Evolutionary conservation across 305 asterid genomes (phyloP).

Genomic region (Lippia alba): DNA sequence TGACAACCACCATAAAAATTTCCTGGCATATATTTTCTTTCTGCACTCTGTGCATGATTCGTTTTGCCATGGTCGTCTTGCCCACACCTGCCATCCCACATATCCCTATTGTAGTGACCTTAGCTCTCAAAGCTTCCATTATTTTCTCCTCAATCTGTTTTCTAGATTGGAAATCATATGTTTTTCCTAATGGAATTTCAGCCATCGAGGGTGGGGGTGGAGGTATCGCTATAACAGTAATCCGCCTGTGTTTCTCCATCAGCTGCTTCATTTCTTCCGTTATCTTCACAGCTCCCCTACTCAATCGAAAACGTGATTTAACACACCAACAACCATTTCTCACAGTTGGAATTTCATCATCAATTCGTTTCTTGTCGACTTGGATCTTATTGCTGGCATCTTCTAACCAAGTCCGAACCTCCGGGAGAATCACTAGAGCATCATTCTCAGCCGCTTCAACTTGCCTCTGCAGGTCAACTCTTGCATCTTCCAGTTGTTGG

Average conservation of each 20-base stretch:
- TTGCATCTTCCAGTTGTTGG: too few species aligned
- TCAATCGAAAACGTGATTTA: neutral
- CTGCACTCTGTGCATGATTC: slow-evolving; percentile 13
- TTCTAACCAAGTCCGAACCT: too few species aligned
- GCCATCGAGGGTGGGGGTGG: neutral
- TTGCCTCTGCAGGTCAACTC: too few species aligned
- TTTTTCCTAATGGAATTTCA: neutral
- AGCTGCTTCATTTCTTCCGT: neutral
- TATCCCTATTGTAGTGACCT: slow-evolving; percentile 26
- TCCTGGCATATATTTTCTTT: slow-evolving; percentile 28
- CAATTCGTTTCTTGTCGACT: too few species aligned
- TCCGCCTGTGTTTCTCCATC: neutral
- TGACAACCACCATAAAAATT: slow-evolving; percentile 26
- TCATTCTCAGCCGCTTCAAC: too few species aligned
- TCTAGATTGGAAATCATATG: slow-evolving; percentile 38
- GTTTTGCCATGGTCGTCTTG: slow-evolving; percentile 35
- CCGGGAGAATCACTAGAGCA: too few species aligned
- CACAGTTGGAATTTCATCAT: neutral
- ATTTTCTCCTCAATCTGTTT: slow-evolving; percentile 27
- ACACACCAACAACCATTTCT: neutral
- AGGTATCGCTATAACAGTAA: too few species aligned
- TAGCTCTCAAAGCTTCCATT: slow-evolving; percentile 20
- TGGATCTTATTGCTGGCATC: too few species aligned
- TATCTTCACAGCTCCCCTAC: neutral
- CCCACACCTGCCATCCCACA: slow-evolving; percentile 44